Percentiles rank a stretch among this genome's conserved stretches.
These are phyloP conservation scores for Aspergillus sp. DNA, from an alignment of 2,329 filamentous ascomycete species.

Conservation along the genomic window DNA sequence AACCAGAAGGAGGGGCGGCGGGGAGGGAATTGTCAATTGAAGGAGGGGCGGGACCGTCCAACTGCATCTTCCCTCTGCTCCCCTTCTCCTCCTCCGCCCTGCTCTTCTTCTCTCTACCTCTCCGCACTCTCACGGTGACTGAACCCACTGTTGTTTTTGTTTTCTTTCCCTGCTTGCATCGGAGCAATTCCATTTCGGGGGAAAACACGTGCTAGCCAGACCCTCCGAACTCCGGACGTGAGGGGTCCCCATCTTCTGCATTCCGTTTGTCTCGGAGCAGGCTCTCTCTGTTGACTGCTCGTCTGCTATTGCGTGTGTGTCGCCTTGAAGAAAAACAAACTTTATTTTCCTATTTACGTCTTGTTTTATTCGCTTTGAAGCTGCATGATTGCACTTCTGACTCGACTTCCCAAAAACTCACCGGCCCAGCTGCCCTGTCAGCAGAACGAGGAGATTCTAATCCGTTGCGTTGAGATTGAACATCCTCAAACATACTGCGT, in stretches of 20 bases:
- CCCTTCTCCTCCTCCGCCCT: constrained; percentile 3
- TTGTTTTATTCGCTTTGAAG: not conserved
- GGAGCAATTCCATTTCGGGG: constrained; percentile 2
- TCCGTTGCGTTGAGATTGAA: not conserved
- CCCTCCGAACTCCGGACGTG: constrained; percentile 28
- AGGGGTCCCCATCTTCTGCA: constrained; percentile 3
- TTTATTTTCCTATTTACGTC: constrained; percentile 1
- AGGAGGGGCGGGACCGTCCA: constrained; percentile 26
- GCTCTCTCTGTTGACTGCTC: constrained; percentile 3
- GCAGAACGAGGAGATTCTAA: not conserved
- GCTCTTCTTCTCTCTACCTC: not conserved
- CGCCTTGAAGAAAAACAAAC: not conserved
- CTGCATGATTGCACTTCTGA: constrained; percentile 5
- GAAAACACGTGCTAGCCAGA: constrained; percentile 25
- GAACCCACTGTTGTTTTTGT: not conserved
- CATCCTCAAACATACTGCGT: not conserved
- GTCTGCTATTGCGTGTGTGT: constrained; percentile 3
- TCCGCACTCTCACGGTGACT: not conserved
- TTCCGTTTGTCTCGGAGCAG: constrained; percentile 9
- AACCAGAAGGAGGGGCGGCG: constrained; percentile 31
- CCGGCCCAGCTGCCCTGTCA: constrained; percentile 1
- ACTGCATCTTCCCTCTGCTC: not conserved
- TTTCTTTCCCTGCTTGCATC: constrained; percentile 8
- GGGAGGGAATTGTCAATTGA: constrained; percentile 1
- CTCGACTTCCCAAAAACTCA: not conserved